A percentile compares a stretch with the other conserved stretches of the same genome.
phyloP scores from a whole-genome alignment of 345 rosid species.

The Acer saccharum region DNA sequence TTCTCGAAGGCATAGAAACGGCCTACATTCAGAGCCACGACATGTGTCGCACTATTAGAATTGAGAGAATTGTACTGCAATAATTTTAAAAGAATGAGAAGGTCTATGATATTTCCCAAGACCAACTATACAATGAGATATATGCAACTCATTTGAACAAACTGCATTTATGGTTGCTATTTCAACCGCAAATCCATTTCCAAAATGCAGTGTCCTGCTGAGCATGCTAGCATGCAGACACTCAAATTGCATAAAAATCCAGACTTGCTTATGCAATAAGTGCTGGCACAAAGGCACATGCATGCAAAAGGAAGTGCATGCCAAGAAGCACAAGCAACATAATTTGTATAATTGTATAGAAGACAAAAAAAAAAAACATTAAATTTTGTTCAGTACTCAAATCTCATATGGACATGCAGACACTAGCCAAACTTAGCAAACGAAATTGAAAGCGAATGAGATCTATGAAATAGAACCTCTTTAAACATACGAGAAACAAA shows the following conservation, averaged over 20 bases:
- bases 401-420: background rate
- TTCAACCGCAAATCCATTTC: background rate
- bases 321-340: background rate
- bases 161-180: background rate
- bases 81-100: background rate
- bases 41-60: background rate
- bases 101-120: background rate
- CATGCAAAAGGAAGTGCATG: background rate
- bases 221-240: background rate
- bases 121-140: background rate
- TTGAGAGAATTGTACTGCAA: background rate
- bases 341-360: background rate
- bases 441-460: background rate
- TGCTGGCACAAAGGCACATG: background rate
- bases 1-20: slow-evolving; percentile 98
- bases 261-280: background rate
- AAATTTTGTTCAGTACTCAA: background rate
- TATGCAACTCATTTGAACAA: background rate
- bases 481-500: background rate
- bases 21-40: slow-evolving; percentile 45
- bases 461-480: too few species aligned
- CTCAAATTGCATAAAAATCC: background rate
- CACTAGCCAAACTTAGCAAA: background rate
- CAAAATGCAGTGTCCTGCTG: background rate
- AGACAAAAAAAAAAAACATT: background rate